Evolutionary conservation across 495 filamentous ascomycete species (phyloP).

Genomic region (Lepidopterella palustris): DNA sequence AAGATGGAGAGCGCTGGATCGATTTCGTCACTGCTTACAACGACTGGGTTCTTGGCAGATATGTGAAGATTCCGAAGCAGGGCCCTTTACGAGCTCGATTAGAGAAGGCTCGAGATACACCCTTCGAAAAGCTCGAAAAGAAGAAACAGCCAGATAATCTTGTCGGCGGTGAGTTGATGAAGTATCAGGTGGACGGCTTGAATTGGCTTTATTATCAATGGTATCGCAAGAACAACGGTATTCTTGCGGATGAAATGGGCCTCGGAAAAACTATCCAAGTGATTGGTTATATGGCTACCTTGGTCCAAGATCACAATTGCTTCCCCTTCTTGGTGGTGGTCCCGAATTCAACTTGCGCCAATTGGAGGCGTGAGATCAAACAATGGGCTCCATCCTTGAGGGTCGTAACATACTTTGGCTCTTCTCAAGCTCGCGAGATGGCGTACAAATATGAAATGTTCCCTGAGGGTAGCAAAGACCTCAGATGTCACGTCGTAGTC

Average conservation of each 20-base stretch:
- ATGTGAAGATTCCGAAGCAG: constrained; percentile 53
- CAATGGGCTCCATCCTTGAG: constrained; percentile 81
- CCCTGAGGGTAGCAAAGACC: constrained; percentile 49
- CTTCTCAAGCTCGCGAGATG: constrained; percentile 58
- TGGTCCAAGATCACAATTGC: constrained; percentile 65
- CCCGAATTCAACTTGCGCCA: constrained; percentile 89
- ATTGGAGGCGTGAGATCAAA: constrained; percentile 96
- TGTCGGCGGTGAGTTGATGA: constrained; percentile 76
- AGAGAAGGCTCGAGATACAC: constrained; percentile 50
- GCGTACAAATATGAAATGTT: constrained; percentile 78
- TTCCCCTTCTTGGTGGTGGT: constrained; percentile 93
- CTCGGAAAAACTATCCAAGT: constrained; percentile 97
- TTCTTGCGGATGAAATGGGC: constrained; percentile 98
- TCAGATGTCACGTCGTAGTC: constrained; percentile 86
- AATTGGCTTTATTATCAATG: constrained; percentile 98
- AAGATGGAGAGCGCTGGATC: constrained; percentile 62
- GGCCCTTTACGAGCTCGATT: constrained; percentile 54
- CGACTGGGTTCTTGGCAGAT: constrained; percentile 71
- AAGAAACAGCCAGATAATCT: constrained; percentile 68
- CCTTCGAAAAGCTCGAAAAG: constrained; percentile 63
- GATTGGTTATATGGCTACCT: constrained; percentile 69
- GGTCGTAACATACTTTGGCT: constrained; percentile 87
- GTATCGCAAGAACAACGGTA: constrained; percentile 71
- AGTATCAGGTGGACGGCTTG: constrained; percentile 86
- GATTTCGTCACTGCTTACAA: constrained; percentile 77